These are phyloP conservation scores for Echites panduratus DNA, from an alignment of 257 asterid genomes.

Conservation along the genomic window DNA sequence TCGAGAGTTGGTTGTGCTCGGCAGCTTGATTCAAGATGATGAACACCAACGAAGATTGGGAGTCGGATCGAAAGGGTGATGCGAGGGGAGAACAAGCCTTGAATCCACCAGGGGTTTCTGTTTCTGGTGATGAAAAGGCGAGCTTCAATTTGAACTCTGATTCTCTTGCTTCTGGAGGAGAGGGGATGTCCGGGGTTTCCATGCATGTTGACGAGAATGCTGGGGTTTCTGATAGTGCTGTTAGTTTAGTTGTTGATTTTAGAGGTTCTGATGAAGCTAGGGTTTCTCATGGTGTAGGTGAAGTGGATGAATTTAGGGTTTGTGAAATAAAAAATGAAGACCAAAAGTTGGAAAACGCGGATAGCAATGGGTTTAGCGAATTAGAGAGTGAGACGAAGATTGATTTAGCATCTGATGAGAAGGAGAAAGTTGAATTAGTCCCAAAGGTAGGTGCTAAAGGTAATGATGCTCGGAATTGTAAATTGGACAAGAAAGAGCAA, in stretches of 20 bases:
- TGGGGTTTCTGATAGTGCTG: slow-evolving; percentile 13
- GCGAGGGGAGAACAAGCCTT: not conserved
- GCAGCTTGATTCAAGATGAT: slow-evolving; percentile 25
- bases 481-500: slow-evolving; percentile 10
- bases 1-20: slow-evolving; percentile 6
- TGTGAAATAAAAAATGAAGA: slow-evolving; percentile 17
- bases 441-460: not conserved
- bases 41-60: slow-evolving; percentile 22
- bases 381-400: slow-evolving; percentile 3
- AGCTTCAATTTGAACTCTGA: slow-evolving; percentile 7
- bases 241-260: slow-evolving; percentile 17
- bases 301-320: slow-evolving; percentile 17
- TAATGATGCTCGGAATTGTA: not conserved
- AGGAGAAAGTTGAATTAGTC: not conserved
- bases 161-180: slow-evolving; percentile 13
- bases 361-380: slow-evolving; percentile 8
- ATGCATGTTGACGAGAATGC: slow-evolving; percentile 10
- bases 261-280: slow-evolving; percentile 19
- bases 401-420: not conserved
- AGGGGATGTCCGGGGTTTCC: slow-evolving; percentile 19
- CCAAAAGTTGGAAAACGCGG: not conserved
- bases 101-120: slow-evolving; percentile 14
- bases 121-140: slow-evolving; percentile 17
- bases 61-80: slow-evolving; percentile 17
- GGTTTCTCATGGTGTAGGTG: slow-evolving; percentile 20